phyloP scores from a whole-genome alignment of 768 basidiomycete genomes.

The Saitozyma podzolica region DNA sequence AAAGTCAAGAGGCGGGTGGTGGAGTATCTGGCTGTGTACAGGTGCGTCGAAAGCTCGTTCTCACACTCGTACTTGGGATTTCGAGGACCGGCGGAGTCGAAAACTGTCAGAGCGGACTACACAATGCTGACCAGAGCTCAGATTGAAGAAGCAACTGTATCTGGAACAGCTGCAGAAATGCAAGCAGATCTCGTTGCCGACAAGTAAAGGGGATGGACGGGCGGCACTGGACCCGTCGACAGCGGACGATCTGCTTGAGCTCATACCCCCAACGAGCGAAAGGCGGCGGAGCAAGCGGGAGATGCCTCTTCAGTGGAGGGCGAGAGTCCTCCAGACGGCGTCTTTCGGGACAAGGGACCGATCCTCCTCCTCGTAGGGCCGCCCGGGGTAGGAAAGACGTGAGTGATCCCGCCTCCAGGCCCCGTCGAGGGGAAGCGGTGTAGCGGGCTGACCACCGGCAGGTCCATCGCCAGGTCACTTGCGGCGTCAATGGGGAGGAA shows the following conservation, averaged over 20 bases:
- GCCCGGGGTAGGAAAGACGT: constrained; percentile 85
- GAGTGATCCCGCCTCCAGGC: background rate
- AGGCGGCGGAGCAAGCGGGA: constrained; percentile 4
- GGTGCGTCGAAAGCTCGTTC: constrained; percentile 54
- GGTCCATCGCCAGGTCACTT: constrained; percentile 79
- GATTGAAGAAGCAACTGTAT: constrained; percentile 55
- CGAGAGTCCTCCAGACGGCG: constrained; percentile 30
- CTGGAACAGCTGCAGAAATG: constrained; percentile 14
- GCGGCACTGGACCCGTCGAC: constrained; percentile 19
- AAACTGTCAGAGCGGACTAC: constrained; percentile 88
- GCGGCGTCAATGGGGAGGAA: constrained; percentile 78
- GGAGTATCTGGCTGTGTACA: constrained; percentile 86
- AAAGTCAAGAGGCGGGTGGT: constrained; percentile 88
- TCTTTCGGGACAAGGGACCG: constrained; percentile 54
- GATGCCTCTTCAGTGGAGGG: constrained; percentile 2
- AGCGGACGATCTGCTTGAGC: constrained; percentile 65
- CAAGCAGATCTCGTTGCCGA: constrained; percentile 14
- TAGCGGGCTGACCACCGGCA: constrained; percentile 4
- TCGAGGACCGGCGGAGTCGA: constrained; percentile 63
- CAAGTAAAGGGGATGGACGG: no score
- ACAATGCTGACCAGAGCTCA: constrained; percentile 85
- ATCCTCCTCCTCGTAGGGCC: constrained; percentile 70
- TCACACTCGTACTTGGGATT: constrained; percentile 54
- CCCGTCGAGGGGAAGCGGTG: background rate
- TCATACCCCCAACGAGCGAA: constrained; percentile 29